phyloP scores from a whole-genome alignment of 1,284 basidiomycete species.

The Apiotrichum laibachii region DNA sequence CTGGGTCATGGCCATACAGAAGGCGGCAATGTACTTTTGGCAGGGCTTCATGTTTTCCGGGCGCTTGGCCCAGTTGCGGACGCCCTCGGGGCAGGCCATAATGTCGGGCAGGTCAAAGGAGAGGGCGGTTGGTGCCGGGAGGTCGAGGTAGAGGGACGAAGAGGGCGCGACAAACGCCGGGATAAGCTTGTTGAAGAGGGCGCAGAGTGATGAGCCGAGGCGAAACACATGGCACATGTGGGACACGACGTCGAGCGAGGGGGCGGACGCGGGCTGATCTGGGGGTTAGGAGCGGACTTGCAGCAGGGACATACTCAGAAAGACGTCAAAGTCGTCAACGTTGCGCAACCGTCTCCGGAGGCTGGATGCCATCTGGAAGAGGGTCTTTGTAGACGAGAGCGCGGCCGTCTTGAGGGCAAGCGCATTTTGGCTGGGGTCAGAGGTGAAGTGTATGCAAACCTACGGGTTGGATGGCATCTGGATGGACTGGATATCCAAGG shows the following conservation, averaged over 20 bases:
- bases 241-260: slow-evolving; percentile 62
- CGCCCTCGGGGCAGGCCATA: slow-evolving; percentile 62
- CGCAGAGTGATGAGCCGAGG: slow-evolving; percentile 88
- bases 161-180: slow-evolving; percentile 58
- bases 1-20: slow-evolving; percentile 56
- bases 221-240: slow-evolving; percentile 93
- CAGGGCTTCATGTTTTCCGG: slow-evolving; percentile 77
- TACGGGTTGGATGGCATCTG: slow-evolving; percentile 50
- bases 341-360: slow-evolving; percentile 41
- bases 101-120: slow-evolving; percentile 58
- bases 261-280: slow-evolving; percentile 44
- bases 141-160: slow-evolving; percentile 56
- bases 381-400: slow-evolving; percentile 45
- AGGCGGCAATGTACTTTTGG: slow-evolving; percentile 57
- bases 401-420: slow-evolving; percentile 51
- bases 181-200: slow-evolving; percentile 88
- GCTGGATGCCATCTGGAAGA: slow-evolving; percentile 48
- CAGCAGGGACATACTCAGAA: slow-evolving; percentile 39
- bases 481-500: slow-evolving; percentile 47
- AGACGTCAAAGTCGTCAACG: slow-evolving; percentile 47
- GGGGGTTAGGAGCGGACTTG: slow-evolving; percentile 1
- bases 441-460: slow-evolving; percentile 15
- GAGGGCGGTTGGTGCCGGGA: slow-evolving; percentile 46
- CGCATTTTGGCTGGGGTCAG: slow-evolving; percentile 43
- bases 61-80: slow-evolving; percentile 60